Base-by-base conservation (phyloP, 139 green algal species). In the Chlamydomonas urium region DNA sequence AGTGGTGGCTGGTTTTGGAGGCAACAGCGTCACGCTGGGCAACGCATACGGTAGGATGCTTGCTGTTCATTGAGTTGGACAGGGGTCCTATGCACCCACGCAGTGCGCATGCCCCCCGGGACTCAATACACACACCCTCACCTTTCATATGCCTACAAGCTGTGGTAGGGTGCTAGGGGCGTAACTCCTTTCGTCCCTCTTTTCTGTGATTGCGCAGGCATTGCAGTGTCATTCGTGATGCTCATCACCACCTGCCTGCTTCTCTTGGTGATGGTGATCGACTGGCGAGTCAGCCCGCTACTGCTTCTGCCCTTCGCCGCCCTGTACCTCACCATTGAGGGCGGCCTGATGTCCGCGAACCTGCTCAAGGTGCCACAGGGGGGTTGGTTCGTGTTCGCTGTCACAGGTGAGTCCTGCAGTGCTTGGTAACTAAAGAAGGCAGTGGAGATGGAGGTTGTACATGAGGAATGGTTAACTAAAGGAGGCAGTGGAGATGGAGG, bases 151-250 rank as follows among this genome's bases (percentile, higher is more conserved):
- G n/a, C 6, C 14, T 31, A 26, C 53, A 62, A 28, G 24, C 37
- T 8, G 34, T 6, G 14, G 2, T n/a, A 1, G 60, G 32, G 2
- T 68, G 37, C 60, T 53, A 17, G 14, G 42, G 10, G 42, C 42
- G 42, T 53, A 53, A 53, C 42, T 17, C 14, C 42, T 17, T 17
- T 28, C 53, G 5, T n/a, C n/a, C n/a, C n/a, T n/a, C n/a, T n/a
- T n/a, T n/a, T n/a, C n/a, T n/a, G n/a, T n/a, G n/a, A n/a, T n/a
- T n/a, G n/a, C 23, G 47, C 68, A 74, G 71, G 71, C 0, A 48
- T 81, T n/a, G 59, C 69, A 4, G 60, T 81, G 0, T 67, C 57
- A 26, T 69, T 35, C 0, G 75, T 77, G 8, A 81, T 81, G 69
- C 1, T 81, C 1, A 73, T 71, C 37, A 81, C 74, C 42, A 75